Conservation (phyloP, 768 basidiomycete genomes). For the Cyathus striatus region DNA sequence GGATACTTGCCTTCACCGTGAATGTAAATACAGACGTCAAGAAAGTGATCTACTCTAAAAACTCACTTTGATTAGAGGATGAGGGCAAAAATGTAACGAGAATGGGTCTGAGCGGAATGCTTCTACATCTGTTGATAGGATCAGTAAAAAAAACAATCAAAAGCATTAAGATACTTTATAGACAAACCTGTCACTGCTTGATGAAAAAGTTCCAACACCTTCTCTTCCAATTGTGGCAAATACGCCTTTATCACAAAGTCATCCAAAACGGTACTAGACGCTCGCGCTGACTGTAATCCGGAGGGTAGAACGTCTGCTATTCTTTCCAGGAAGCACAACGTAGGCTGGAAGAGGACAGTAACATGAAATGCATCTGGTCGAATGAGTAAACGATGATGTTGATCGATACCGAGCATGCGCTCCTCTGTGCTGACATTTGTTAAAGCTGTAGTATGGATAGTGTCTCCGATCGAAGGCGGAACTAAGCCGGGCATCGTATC, state of each 20-base stretch:
- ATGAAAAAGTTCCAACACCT: slow-evolving; percentile 83
- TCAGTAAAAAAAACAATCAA: slow-evolving; percentile 1
- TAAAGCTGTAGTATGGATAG: slow-evolving; percentile 51
- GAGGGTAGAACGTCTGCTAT: slow-evolving; percentile 69
- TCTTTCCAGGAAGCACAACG: slow-evolving; percentile 75
- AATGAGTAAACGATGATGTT: slow-evolving; percentile 82
- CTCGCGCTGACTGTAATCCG: slow-evolving; percentile 58
- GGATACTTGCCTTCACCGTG: slow-evolving; percentile 61
- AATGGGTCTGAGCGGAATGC: slow-evolving; percentile 81
- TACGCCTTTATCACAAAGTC: slow-evolving; percentile 93
- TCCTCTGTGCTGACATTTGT: slow-evolving; percentile 68
- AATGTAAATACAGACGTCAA: background rate
- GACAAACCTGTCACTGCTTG: slow-evolving; percentile 68
- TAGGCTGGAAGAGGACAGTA: slow-evolving; percentile 90
- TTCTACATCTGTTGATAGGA: slow-evolving; percentile 54
- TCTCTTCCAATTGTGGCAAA: slow-evolving; percentile 92
- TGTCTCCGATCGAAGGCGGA: slow-evolving; percentile 57
- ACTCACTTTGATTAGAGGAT: slow-evolving; percentile 75
- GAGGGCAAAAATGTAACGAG: slow-evolving; percentile 56
- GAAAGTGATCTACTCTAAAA: slow-evolving; percentile 1
- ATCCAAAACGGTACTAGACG: slow-evolving; percentile 73
- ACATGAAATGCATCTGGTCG: slow-evolving; percentile 94
- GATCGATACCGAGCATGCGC: slow-evolving; percentile 62
- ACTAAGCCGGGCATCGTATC: slow-evolving; percentile 94
- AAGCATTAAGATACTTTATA: background rate